These are phyloP conservation scores for Capsicum rhomboideum DNA, from an alignment of 257 asterid genomes.

Conservation along the genomic window DNA sequence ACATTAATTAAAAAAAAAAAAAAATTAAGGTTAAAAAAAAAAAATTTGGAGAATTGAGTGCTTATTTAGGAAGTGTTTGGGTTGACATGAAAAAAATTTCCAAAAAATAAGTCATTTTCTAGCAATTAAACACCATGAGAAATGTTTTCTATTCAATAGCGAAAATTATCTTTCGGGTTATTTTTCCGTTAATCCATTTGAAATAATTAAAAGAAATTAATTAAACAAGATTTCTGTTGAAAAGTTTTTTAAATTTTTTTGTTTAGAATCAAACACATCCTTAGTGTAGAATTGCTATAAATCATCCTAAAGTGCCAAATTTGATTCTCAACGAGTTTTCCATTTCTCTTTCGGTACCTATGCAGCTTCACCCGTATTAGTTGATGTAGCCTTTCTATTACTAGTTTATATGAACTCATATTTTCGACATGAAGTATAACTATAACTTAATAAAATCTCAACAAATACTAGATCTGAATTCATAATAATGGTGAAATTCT, in stretches of 20 bases:
- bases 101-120: neutral
- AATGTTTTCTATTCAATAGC: too few species aligned
- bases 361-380: too few species aligned
- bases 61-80: neutral
- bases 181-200: too few species aligned
- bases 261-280: neutral
- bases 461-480: neutral
- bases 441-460: neutral
- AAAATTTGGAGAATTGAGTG: neutral
- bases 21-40: neutral
- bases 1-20: neutral
- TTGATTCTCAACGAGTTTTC: neutral
- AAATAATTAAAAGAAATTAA: too few species aligned
- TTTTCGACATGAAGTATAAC: too few species aligned
- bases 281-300: neutral
- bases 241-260: neutral
- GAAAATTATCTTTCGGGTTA: too few species aligned
- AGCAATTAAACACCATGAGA: too few species aligned
- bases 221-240: too few species aligned
- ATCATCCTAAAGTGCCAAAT: neutral
- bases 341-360: too few species aligned
- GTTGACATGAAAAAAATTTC: too few species aligned
- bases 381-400: neutral
- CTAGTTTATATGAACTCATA: too few species aligned
- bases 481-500: neutral